A percentile compares a stretch with the other conserved stretches of the same genome.
Conservation (phyloP, 2,329 filamentous ascomycete species). For the Pseudocercospora cruenta region DNA sequence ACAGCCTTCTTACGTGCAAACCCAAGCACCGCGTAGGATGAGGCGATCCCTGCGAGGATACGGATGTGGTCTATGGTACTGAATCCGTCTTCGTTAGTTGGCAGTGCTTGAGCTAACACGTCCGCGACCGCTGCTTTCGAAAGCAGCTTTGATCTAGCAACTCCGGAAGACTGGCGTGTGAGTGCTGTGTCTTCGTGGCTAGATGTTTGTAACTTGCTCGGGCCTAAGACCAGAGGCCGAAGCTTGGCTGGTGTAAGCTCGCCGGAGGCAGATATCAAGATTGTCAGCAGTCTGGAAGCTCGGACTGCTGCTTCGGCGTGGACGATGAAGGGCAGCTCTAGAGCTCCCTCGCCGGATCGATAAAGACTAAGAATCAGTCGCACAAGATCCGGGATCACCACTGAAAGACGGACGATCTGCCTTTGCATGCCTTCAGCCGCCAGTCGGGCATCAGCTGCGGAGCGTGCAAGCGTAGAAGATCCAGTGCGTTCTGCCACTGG, state of each 20-base stretch:
- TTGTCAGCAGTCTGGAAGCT: conserved; percentile 70
- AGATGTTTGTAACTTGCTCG: neutral
- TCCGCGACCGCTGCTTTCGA: conserved; percentile 28
- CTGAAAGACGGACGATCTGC: conserved; percentile 54
- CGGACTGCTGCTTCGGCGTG: conserved; percentile 74
- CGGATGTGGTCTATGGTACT: conserved; percentile 56
- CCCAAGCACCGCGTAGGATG: conserved; percentile 78
- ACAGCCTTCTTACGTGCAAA: conserved; percentile 89
- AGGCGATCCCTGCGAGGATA: conserved; percentile 81
- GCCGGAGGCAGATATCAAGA: conserved; percentile 68
- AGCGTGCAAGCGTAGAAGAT: conserved; percentile 29
- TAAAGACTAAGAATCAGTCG: conserved; percentile 77
- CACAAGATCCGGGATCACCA: conserved; percentile 71
- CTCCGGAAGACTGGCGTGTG: conserved; percentile 1
- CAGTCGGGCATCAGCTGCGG: conserved; percentile 30
- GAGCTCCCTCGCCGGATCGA: conserved; percentile 61
- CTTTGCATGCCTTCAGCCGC: conserved; percentile 32
- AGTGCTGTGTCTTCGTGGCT: conserved; percentile 3
- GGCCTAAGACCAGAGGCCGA: conserved; percentile 11
- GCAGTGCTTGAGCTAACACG: conserved; percentile 30
- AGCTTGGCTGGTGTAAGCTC: conserved; percentile 49
- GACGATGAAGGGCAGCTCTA: conserved; percentile 70
- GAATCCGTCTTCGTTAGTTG: conserved; percentile 35
- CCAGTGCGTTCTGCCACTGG: conserved; percentile 33
- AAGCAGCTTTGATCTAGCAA: conserved; percentile 12